These are phyloP conservation scores for Peronosclerospora sorghi DNA, from an alignment of 352 stramenopile genomes.

Conservation along the genomic window DNA sequence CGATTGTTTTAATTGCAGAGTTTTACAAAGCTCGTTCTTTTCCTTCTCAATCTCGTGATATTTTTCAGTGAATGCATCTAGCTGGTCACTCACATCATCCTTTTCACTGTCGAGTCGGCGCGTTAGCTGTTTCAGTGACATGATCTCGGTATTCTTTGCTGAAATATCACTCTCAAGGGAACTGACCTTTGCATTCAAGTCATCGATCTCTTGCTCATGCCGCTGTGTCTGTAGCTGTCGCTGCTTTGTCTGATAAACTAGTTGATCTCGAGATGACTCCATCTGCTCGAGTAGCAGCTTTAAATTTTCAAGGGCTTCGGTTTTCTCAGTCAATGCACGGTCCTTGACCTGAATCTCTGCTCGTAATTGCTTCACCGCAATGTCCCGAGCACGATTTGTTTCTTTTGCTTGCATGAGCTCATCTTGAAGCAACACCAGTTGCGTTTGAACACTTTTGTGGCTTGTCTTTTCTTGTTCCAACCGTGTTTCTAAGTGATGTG, in stretches of 20 bases:
- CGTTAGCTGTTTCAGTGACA: slow-evolving; percentile 56
- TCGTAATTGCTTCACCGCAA: slow-evolving; percentile 45
- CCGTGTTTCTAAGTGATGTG: slow-evolving; percentile 47
- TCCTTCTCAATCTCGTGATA: slow-evolving; percentile 48
- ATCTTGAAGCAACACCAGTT: slow-evolving; percentile 44
- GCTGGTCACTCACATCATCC: slow-evolving; percentile 52
- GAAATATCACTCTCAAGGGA: slow-evolving; percentile 34
- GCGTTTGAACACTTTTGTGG: slow-evolving; percentile 46
- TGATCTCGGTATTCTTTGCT: slow-evolving; percentile 34
- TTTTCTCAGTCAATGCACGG: slow-evolving; percentile 49
- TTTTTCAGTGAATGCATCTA: slow-evolving; percentile 66
- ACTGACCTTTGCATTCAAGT: slow-evolving; percentile 36
- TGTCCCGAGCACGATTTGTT: slow-evolving; percentile 35
- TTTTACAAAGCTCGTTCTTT: slow-evolving; percentile 28
- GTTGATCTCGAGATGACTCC: slow-evolving; percentile 69
- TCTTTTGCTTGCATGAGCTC: slow-evolving; percentile 49
- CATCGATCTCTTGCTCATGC: slow-evolving; percentile 38
- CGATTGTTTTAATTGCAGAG: slow-evolving; percentile 21
- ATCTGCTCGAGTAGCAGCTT: slow-evolving; percentile 74
- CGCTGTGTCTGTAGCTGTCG: slow-evolving; percentile 54
- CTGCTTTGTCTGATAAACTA: slow-evolving; percentile 69
- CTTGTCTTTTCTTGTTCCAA: slow-evolving; percentile 56
- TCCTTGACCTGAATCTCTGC: slow-evolving; percentile 48
- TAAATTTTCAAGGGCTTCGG: slow-evolving; percentile 48
- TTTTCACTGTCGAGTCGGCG: slow-evolving; percentile 59